phyloP scores from a whole-genome alignment of 2,329 filamentous ascomycete species.

The Colletotrichum orchidophilum region DNA sequence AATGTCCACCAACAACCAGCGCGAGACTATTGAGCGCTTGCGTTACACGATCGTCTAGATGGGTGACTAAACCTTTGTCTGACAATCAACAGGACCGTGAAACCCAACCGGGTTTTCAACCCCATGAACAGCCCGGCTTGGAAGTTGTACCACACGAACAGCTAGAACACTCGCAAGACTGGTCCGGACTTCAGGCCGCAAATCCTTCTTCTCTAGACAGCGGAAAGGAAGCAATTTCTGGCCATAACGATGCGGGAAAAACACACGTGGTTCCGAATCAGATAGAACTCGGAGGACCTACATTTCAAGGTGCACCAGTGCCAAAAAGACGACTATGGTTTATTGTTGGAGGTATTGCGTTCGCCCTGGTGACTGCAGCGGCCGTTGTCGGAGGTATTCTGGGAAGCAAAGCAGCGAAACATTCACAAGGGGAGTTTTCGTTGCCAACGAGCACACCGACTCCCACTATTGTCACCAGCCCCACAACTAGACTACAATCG shows the following conservation, averaged over 20 bases:
- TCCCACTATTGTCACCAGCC: not conserved
- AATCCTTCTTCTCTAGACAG: not conserved
- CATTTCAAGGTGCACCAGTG: not conserved
- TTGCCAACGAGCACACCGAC: not conserved
- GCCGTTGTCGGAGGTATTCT: not conserved
- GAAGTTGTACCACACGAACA: not conserved
- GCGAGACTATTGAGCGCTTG: not conserved
- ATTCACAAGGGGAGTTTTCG: not conserved
- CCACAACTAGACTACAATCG: not conserved
- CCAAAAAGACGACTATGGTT: not conserved
- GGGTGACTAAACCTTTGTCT: not conserved
- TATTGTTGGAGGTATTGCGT: not conserved
- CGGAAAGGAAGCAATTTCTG: not conserved
- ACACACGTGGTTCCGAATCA: not conserved
- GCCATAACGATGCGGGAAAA: not conserved
- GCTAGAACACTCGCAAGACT: not conserved
- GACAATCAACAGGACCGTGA: not conserved
- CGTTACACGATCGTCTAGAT: not conserved
- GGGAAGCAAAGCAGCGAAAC: not conserved
- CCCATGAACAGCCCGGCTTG: not conserved
- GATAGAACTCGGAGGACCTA: not conserved
- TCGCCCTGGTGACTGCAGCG: not conserved
- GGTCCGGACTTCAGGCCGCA: not conserved
- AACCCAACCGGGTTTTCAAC: not conserved
- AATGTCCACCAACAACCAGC: not conserved